Percentiles rank a stretch among this genome's conserved stretches.
Conservation (phyloP, 345 rosid genomes). For the Kandelia obovata region DNA sequence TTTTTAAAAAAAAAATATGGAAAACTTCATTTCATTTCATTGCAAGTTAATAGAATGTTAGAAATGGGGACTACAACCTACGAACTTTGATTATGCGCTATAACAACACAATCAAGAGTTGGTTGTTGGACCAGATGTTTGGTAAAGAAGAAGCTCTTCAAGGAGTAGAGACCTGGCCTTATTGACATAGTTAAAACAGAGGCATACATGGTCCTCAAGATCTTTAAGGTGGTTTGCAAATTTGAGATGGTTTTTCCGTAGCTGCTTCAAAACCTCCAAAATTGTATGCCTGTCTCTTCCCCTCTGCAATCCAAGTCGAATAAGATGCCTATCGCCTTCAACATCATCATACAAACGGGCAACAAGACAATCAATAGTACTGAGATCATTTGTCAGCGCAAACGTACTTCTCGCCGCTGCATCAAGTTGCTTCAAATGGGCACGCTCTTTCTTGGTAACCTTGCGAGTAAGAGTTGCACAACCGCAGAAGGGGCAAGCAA, state of each 20-base stretch:
- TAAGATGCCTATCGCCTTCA: slow-evolving; percentile 45
- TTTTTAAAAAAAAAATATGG: too few species aligned
- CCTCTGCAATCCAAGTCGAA: slow-evolving; percentile 52
- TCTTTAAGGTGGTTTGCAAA: slow-evolving; percentile 41
- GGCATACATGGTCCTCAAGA: slow-evolving; percentile 63
- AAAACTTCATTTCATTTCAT: too few species aligned
- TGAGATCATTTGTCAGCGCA: slow-evolving; percentile 48
- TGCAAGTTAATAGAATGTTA: too few species aligned
- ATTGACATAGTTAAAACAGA: slow-evolving; percentile 58
- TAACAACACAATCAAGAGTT: neutral
- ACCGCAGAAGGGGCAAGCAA: slow-evolving; percentile 47
- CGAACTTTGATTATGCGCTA: neutral
- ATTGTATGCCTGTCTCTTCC: slow-evolving; percentile 45
- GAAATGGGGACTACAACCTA: too few species aligned
- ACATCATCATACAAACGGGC: slow-evolving; percentile 42
- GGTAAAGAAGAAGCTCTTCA: slow-evolving; percentile 36
- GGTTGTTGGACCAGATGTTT: slow-evolving; percentile 16
- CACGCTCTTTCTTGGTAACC: slow-evolving; percentile 52
- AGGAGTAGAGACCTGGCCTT: slow-evolving; percentile 52
- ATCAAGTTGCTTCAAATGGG: slow-evolving; percentile 54
- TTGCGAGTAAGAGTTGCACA: slow-evolving; percentile 34
- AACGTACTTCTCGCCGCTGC: slow-evolving; percentile 59
- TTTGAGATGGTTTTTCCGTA: slow-evolving; percentile 43
- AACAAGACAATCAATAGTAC: slow-evolving; percentile 58
- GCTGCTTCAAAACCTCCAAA: slow-evolving; percentile 47